Evolutionary conservation across 495 filamentous ascomycete genomes (phyloP).

Genomic region (Cercophora sp.): DNA sequence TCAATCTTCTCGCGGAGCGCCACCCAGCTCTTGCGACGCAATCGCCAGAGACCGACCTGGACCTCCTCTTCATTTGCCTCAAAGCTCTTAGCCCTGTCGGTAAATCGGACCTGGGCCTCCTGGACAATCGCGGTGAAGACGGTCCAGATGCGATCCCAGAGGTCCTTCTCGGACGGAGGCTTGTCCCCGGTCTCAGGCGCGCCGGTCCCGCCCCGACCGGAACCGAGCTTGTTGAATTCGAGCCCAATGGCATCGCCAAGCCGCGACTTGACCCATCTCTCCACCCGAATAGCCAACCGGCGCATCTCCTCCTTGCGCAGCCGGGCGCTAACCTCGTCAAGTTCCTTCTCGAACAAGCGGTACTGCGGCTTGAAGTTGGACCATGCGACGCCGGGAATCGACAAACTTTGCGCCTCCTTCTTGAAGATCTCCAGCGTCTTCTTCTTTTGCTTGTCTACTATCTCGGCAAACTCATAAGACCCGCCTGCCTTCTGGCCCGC

Average conservation of each 20-base stretch:
- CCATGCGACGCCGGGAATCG: conserved; percentile 77
- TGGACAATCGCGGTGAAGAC: conserved; percentile 79
- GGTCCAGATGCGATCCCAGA: conserved; percentile 96
- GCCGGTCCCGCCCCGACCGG: conserved; percentile 72
- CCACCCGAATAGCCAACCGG: conserved; percentile 80
- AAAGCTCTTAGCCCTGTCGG: conserved; percentile 84
- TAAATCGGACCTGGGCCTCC: conserved; percentile 80
- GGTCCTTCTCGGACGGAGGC: conserved; percentile 67
- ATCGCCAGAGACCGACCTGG: conserved; percentile 85
- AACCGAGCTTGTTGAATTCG: conserved; percentile 92
- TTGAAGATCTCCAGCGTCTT: conserved; percentile 71
- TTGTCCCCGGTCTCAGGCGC: conserved; percentile 75
- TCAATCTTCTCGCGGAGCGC: conserved; percentile 87
- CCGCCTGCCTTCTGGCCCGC: conserved; percentile 84
- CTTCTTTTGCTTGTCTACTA: conserved; percentile 78
- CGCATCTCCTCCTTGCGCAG: conserved; percentile 94
- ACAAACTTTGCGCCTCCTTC: conserved; percentile 65
- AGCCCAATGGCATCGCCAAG: conserved; percentile 83
- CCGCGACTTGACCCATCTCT: conserved; percentile 86
- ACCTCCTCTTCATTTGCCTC: conserved; percentile 90
- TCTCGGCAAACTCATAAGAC: conserved; percentile 89
- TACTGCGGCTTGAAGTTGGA: conserved; percentile 61
- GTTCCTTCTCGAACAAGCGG: conserved; percentile 64
- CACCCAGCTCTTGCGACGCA: conserved; percentile 90
- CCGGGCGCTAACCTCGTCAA: conserved; percentile 76